Base-by-base conservation (phyloP, 2,329 filamentous ascomycete genomes). In the Ascochyta pisi region DNA sequence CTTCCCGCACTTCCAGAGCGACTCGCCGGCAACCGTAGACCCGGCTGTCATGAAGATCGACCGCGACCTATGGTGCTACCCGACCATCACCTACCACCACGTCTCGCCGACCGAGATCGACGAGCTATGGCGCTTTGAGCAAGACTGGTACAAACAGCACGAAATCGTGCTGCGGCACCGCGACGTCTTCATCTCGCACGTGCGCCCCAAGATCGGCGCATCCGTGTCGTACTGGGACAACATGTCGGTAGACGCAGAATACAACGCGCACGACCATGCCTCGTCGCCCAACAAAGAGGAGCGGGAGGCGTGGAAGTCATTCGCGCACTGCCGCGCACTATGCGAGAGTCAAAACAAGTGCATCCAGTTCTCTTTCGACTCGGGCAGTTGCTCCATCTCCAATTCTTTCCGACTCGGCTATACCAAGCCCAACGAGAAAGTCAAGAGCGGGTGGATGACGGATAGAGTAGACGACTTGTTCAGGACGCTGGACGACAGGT, bases 1-100 rank as follows among this genome's bases (percentile, higher is more conserved):
- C 3, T 81, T 75, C 59, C 79, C 79, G 0, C 76, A 79, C 58
- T 71, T 81, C 40, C 79, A 81, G 59, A 76, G 78, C 50, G 78
- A 79, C 57, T 76, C 75, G 6, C 76, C 77, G 6, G 73, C 74
- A 26, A 76, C 75, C 1, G 63, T 81, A 47, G 73, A 79, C 48
- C 80, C 73, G 0, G 66, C 71, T 4, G 59, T 60, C 15, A 58
- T 40, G 43, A 75, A 76, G 52, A 69, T 74, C 59, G 70, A 73
- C 41, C 64, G 72, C 22, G 67, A 68, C 42, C 67, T 79, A 1
- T 81, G 79, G 78, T 81, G 79, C 59, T 69, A 63, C 33, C 77
- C 79, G 6, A 74, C 73, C 7, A 66, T 81, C 3, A 78, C 76
- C 6, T 77, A 74, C 59, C 76, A 78, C 51, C 75, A 77, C 50